Base-by-base conservation (phyloP, 208 protist species). In the Leishmania major region DNA sequence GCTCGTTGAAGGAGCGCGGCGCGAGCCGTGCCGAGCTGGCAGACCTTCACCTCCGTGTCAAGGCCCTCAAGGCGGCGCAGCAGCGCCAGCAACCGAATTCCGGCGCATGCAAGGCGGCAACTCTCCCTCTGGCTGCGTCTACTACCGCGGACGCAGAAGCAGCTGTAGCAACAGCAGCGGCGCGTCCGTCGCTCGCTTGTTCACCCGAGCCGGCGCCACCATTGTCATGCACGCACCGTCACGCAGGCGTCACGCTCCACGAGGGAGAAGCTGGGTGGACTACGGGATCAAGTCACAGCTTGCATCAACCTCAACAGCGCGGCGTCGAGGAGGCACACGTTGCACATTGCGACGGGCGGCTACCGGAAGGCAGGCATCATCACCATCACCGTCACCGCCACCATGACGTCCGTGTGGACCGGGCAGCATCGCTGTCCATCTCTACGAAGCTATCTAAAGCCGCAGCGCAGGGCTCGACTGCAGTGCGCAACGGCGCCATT, bases 1-100 rank as follows among this genome's bases (percentile, higher is more conserved):
- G 85, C 15, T 72, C 57, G 6, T 53, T 93, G 31, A 93, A 93
- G 55, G 85, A 89, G 49, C 66, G 84, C 13, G 89, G 89, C 37
- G 89, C 83, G 31, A 85, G 82, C 60, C 79, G 80, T 17, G 82
- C 75, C 0, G 79, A 77, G 66, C 82, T 87, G 35, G 77, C 83
- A n/a, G 79, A 79, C 45, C 76, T 91, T 15, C 81, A 79, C 69
- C 28, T 37, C 25, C 82, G 77, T 13, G 85, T 91, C 28, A 70
- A 71, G n/a, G 73, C 76, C 43, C 79, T 91, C 28, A 87, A 82
- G 64, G 70, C 8, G 40, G 77, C 43, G 17, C 77, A 79, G 28
- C 79, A 66, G 66, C 55, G 49, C 22, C 73, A 37, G 37, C 22
- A 62, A 13, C 22, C 13, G 2, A 59, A 78, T 66, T 28, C 57